phyloP scores from a whole-genome alignment of 2,329 filamentous ascomycete genomes.

The Emergomyces pasteurianus region DNA sequence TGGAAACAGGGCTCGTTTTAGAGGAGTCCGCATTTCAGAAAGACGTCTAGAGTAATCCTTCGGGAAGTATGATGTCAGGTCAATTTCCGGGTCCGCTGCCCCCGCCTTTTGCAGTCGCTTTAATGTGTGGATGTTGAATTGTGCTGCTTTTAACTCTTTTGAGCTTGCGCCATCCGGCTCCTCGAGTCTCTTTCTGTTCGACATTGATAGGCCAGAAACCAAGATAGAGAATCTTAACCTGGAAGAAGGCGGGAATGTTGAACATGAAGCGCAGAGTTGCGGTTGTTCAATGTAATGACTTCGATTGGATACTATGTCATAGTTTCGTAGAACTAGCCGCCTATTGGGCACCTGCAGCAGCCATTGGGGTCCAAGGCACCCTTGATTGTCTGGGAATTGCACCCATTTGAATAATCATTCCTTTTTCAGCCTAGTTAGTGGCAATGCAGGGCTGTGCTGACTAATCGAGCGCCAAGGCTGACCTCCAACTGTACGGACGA shows the following conservation, averaged over 20 bases:
- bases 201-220: neutral
- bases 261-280: neutral
- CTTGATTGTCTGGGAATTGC: too few species aligned
- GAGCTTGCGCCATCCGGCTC: neutral
- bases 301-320: too few species aligned
- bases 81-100: constrained; percentile 13
- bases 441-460: too few species aligned
- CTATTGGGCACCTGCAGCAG: too few species aligned
- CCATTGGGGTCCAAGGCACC: too few species aligned
- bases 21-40: constrained; percentile 7
- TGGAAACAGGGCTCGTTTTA: too few species aligned
- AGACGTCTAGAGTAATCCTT: constrained; percentile 12
- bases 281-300: too few species aligned
- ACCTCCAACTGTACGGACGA: too few species aligned
- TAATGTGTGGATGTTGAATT: constrained; percentile 16
- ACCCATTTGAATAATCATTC: too few species aligned
- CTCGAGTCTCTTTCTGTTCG: neutral
- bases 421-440: too few species aligned
- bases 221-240: neutral
- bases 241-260: neutral
- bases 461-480: too few species aligned
- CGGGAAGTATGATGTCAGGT: constrained; percentile 14
- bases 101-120: constrained; percentile 14
- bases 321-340: too few species aligned
- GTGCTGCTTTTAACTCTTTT: constrained; percentile 12